phyloP scores from a whole-genome alignment of 176 grass and related monocot species.

The Phyllostachys edulis region DNA sequence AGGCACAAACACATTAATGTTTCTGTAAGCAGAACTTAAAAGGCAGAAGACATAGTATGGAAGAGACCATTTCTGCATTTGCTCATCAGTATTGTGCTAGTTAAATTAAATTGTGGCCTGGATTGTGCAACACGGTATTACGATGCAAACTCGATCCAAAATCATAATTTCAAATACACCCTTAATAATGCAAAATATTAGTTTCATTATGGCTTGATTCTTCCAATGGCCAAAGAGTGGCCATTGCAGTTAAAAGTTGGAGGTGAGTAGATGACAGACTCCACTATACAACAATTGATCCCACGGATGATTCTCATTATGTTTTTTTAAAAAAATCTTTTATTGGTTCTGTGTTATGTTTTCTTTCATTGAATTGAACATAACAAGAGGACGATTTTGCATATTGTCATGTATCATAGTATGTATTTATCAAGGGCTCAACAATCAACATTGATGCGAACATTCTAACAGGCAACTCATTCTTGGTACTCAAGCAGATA shows the following conservation, averaged over 20 bases:
- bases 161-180: not conserved
- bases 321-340: no score
- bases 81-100: not conserved
- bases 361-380: not conserved
- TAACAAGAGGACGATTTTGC: not conserved
- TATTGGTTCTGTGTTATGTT: not conserved
- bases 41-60: not conserved
- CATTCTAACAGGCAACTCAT: constrained; percentile 10
- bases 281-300: not conserved
- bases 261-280: not conserved
- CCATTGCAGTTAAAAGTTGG: constrained; percentile 18
- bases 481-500: not conserved
- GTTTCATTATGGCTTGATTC: not conserved
- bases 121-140: not conserved
- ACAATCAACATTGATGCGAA: not conserved
- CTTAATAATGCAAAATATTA: not conserved
- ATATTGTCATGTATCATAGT: not conserved
- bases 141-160: not conserved
- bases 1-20: not conserved
- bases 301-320: not conserved
- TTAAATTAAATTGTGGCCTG: not conserved
- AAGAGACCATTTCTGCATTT: not conserved
- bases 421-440: constrained; percentile 12
- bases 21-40: not conserved
- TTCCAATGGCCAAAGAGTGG: not conserved